Base-by-base conservation (phyloP, 2,329 filamentous ascomycete species). In the Pleomassaria siparia region DNA sequence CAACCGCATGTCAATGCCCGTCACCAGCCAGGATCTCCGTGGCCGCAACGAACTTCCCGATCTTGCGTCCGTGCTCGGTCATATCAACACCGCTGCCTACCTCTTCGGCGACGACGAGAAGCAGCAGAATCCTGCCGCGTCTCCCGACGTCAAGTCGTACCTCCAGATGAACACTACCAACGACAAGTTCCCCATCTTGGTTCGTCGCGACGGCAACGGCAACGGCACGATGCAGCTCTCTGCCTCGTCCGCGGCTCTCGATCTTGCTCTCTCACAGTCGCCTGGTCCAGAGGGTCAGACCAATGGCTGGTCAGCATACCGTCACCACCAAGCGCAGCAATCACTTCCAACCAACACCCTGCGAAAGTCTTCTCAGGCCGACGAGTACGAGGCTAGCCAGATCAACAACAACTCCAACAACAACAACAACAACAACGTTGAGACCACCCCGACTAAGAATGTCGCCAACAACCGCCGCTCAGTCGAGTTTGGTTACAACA, bases 1-100 rank as follows among this genome's bases (percentile, higher is more conserved):
- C 51, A 95, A 96, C 69, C 87, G 92, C 55, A 95, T 95, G 72
- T 96, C 92, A 4, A 91, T 96, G 88, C 92, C 92, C 25, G 88
- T 92, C 43, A 89, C 87, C 40, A 81, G 81, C 50, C 83, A 85
- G 56, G 82, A 86, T 56, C 84, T 79, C 56, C 82, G 86, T 53
- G 74, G 84, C 60, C 84, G 87, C 40, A 54, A 59, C 29, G 79
- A 67, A 51, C 66, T 74, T 40, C 68, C 75, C 33, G 75, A 77
- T 46, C 63, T 76, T 32, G 67, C 69, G 33, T 70, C 73, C 20
- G 70, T 84, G 59, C 70, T 95, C 47, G 91, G 94, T 53, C 86
- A 89, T 58, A 90, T 90, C 63, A 91, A 94, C 73, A 91, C 89
- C 11, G 83, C 89, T 21, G 85, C 88, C 46, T 95, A 95, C 64